phyloP scores from a whole-genome alignment of 148 eudicot species.

The Fagopyrum esculentum region DNA sequence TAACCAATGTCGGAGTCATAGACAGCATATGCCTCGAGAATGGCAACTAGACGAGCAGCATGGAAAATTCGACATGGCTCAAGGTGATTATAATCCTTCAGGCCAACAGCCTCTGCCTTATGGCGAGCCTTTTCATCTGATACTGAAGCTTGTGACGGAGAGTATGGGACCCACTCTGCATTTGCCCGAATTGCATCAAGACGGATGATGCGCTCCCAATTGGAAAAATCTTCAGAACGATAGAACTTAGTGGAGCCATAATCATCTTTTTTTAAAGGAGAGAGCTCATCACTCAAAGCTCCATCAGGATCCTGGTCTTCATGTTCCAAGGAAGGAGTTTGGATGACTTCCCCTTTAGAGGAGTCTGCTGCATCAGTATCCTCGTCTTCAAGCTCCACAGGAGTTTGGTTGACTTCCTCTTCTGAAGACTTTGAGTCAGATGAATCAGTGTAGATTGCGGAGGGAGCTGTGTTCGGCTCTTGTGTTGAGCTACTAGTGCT shows the following conservation, averaged over 20 bases:
- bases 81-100: conserved; percentile 82
- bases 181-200: conserved; percentile 94
- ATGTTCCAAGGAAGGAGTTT: conserved; percentile 29
- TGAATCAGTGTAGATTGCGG: conserved; percentile 45
- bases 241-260: conserved; percentile 24
- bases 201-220: conserved; percentile 93
- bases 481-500: conserved; percentile 34
- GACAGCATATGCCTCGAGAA: conserved; percentile 90
- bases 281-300: conserved; percentile 31
- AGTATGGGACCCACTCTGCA: conserved; percentile 69
- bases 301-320: conserved; percentile 31
- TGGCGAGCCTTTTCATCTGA: conserved; percentile 56
- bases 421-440: conserved; percentile 73
- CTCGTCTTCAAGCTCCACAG: conserved; percentile 32
- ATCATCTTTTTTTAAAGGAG: conserved; percentile 33
- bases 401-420: conserved; percentile 48
- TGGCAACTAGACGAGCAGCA: conserved; percentile 85
- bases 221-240: conserved; percentile 61
- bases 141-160: conserved; percentile 59
- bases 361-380: conserved; percentile 35
- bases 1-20: conserved; percentile 96
- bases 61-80: conserved; percentile 72
- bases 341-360: conserved; percentile 62
- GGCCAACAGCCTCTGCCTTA: conserved; percentile 68
- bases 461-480: conserved; percentile 31